phyloP scores from a whole-genome alignment of 495 filamentous ascomycete genomes.

The Tuber indicum region DNA sequence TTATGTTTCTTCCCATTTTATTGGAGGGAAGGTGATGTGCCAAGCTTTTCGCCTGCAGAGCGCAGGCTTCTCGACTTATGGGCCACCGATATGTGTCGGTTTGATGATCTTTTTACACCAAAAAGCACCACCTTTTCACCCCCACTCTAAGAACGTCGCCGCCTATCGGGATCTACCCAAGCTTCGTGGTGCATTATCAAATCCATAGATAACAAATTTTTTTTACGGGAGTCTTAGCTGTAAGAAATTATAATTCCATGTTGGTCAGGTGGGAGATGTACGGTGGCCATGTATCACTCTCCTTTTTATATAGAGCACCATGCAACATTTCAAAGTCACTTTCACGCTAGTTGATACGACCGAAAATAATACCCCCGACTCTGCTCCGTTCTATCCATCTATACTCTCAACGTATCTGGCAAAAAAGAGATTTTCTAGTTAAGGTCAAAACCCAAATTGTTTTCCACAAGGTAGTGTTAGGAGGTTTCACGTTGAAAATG shows the following conservation, averaged over 20 bases:
- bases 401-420: background rate
- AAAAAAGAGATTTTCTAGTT: background rate
- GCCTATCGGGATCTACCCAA: background rate
- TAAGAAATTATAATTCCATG: background rate
- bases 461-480: background rate
- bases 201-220: background rate
- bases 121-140: background rate
- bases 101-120: background rate
- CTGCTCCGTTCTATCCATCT: background rate
- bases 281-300: background rate
- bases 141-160: background rate
- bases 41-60: background rate
- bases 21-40: background rate
- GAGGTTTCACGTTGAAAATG: background rate
- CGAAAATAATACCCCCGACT: background rate
- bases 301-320: background rate
- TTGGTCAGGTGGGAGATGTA: background rate
- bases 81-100: background rate
- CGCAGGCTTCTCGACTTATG: background rate
- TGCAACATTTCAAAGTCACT: background rate
- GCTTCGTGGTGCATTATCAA: background rate
- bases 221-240: background rate
- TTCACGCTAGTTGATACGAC: background rate
- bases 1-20: background rate
- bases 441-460: background rate